Percentiles rank a stretch among this genome's conserved stretches.
Conservation (phyloP, 306 rosid genomes). For the Prunus mira region DNA sequence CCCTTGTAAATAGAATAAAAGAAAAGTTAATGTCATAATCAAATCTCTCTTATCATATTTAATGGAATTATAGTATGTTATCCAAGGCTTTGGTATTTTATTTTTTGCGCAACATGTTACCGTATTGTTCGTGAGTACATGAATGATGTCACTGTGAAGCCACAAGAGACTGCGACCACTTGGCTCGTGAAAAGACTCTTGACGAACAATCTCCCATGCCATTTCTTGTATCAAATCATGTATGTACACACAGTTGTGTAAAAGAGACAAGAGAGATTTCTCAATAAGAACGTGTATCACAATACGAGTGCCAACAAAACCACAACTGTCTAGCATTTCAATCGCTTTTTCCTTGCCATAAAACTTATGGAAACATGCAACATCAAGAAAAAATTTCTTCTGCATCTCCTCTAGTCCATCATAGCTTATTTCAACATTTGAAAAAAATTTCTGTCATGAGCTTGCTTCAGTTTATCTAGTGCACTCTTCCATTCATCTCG, state of each 20-base stretch:
- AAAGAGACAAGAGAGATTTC: conserved; percentile 31
- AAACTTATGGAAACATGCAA: conserved; percentile 40
- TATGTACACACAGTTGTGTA: not conserved
- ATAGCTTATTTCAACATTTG: conserved; percentile 27
- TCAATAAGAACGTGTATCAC: conserved; percentile 35
- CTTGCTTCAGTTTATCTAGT: conserved; percentile 20
- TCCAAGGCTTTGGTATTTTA: not conserved
- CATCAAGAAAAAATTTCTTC: conserved; percentile 28
- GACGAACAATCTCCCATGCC: conserved; percentile 26
- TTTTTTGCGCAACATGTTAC: not conserved
- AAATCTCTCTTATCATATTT: not conserved
- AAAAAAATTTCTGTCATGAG: conserved; percentile 15
- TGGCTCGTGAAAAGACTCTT: not conserved
- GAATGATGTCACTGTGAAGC: conserved; percentile 8
- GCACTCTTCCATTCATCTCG: conserved; percentile 27
- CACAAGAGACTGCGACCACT: conserved; percentile 20
- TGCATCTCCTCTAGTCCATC: conserved; percentile 21
- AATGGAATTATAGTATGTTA: not conserved
- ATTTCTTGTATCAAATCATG: conserved; percentile 37
- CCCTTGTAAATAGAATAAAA: not conserved
- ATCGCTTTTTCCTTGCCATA: conserved; percentile 6
- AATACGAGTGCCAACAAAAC: conserved; percentile 7
- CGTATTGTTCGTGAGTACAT: conserved; percentile 10
- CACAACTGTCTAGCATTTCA: conserved; percentile 22
- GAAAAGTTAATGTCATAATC: not conserved